Conservation (phyloP, 2,329 filamentous ascomycete genomes). For the Aspergillus intermedius region DNA sequence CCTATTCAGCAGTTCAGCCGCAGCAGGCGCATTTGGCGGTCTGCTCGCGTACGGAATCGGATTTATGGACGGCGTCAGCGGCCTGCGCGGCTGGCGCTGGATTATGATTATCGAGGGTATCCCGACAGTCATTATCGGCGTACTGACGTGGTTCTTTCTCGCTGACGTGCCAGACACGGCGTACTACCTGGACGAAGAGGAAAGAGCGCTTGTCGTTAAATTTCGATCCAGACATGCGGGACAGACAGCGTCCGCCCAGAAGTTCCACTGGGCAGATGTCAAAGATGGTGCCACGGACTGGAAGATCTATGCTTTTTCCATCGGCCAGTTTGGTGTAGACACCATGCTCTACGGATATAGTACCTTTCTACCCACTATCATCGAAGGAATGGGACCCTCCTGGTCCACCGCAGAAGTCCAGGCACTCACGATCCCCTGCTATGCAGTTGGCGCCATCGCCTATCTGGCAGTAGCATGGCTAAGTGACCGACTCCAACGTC, state of each 20-base stretch:
- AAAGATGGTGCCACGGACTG: slow-evolving; percentile 63
- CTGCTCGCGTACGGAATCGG: slow-evolving; percentile 68
- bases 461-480: slow-evolving; percentile 62
- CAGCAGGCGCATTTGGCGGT: slow-evolving; percentile 66
- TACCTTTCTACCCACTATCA: slow-evolving; percentile 74
- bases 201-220: slow-evolving; percentile 52
- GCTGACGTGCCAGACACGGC: slow-evolving; percentile 62
- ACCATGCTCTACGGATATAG: slow-evolving; percentile 74
- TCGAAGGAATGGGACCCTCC: slow-evolving; percentile 55
- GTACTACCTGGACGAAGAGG: slow-evolving; percentile 53
- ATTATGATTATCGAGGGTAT: slow-evolving; percentile 58
- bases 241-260: slow-evolving; percentile 43
- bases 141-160: slow-evolving; percentile 52
- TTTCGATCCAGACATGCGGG: slow-evolving; percentile 48
- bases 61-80: slow-evolving; percentile 61
- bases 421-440: slow-evolving; percentile 71
- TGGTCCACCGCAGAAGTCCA: slow-evolving; percentile 63
- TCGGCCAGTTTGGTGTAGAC: slow-evolving; percentile 65
- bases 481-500: slow-evolving; percentile 61
- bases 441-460: slow-evolving; percentile 62
- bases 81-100: slow-evolving; percentile 64
- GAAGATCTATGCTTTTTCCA: slow-evolving; percentile 66
- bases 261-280: slow-evolving; percentile 59
- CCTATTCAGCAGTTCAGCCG: slow-evolving; percentile 58
- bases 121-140: slow-evolving; percentile 50